Percentiles rank a stretch among this genome's conserved stretches.
Evolutionary conservation across 2,329 filamentous ascomycete species (phyloP).

Genomic region (Alternaria atra): DNA sequence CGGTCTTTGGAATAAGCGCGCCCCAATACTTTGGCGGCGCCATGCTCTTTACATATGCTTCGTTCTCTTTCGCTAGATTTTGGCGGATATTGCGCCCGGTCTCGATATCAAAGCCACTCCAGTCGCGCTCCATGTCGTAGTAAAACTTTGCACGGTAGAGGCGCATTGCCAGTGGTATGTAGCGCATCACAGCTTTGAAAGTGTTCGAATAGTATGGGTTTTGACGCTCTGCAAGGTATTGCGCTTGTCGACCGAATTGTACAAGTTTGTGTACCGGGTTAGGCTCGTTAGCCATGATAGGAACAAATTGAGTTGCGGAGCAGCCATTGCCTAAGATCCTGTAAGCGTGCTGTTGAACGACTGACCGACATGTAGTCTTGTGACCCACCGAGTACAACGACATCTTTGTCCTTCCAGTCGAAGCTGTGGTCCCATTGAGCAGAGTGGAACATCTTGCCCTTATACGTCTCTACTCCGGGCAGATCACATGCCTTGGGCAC

Average conservation of each 20-base stretch:
- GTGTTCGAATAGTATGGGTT: constrained; percentile 53
- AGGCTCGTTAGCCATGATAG: constrained; percentile 52
- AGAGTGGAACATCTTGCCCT: constrained; percentile 46
- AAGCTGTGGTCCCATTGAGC: constrained; percentile 57
- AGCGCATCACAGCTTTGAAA: constrained; percentile 58
- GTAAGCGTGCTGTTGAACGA: not conserved
- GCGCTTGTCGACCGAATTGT: constrained; percentile 62
- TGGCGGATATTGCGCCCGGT: constrained; percentile 50
- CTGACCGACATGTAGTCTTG: accelerated
- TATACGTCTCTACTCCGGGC: constrained; percentile 57
- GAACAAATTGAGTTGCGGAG: constrained; percentile 60
- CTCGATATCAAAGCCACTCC: constrained; percentile 53
- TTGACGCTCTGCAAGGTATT: constrained; percentile 59
- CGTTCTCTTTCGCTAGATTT: constrained; percentile 49
- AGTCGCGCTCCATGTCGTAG: constrained; percentile 56
- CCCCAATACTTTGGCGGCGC: constrained; percentile 58
- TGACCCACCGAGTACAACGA: constrained; percentile 40
- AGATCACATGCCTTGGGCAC: constrained; percentile 52
- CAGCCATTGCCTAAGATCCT: constrained; percentile 55
- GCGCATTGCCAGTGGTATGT: constrained; percentile 57
- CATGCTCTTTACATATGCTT: constrained; percentile 54
- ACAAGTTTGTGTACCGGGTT: constrained; percentile 52
- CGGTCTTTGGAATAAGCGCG: constrained; percentile 54
- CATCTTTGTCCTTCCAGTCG: constrained; percentile 56
- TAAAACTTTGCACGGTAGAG: constrained; percentile 56